phyloP scores from a whole-genome alignment of 2,329 filamentous ascomycete species.

The Fusarium verrucosum region DNA sequence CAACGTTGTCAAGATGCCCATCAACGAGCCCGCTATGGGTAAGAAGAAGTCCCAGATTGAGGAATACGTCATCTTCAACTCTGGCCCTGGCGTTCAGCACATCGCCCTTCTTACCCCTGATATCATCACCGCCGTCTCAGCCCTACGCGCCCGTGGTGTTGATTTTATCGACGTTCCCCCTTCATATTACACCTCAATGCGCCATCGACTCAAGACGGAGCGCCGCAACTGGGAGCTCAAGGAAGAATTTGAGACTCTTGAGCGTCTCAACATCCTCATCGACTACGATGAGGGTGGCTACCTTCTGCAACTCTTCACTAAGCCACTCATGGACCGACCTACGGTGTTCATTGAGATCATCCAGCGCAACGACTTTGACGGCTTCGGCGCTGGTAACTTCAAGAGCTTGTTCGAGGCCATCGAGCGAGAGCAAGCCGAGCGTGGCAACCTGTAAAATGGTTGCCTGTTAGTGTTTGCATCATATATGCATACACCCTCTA shows the following conservation, averaged over 20 bases:
- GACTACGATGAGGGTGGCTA: conserved; percentile 96
- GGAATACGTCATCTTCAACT: conserved; percentile 91
- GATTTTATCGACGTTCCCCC: conserved; percentile 91
- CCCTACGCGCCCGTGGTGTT: conserved; percentile 84
- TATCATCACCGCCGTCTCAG: conserved; percentile 80
- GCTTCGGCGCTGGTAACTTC: conserved; percentile 95
- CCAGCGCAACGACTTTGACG: conserved; percentile 87
- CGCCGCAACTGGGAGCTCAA: conserved; percentile 69
- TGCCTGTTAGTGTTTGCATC: neutral
- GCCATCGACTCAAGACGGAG: conserved; percentile 73
- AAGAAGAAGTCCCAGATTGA: conserved; percentile 96
- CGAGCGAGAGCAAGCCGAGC: conserved; percentile 86
- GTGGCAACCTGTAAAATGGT: conserved; percentile 77
- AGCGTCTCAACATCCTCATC: conserved; percentile 85
- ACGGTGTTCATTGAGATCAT: conserved; percentile 98
- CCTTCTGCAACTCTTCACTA: conserved; percentile 78
- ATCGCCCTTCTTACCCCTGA: conserved; percentile 85
- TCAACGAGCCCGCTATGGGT: conserved; percentile 92
- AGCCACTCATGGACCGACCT: conserved; percentile 91
- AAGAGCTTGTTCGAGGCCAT: conserved; percentile 95
- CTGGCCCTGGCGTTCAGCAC: conserved; percentile 90
- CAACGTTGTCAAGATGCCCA: conserved; percentile 94
- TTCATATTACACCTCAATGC: conserved; percentile 87
- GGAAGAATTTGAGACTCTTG: conserved; percentile 81
- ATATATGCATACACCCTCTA: neutral